Base-by-base conservation (phyloP, 1,284 basidiomycete species). In the Trichosporon sp. region DNA sequence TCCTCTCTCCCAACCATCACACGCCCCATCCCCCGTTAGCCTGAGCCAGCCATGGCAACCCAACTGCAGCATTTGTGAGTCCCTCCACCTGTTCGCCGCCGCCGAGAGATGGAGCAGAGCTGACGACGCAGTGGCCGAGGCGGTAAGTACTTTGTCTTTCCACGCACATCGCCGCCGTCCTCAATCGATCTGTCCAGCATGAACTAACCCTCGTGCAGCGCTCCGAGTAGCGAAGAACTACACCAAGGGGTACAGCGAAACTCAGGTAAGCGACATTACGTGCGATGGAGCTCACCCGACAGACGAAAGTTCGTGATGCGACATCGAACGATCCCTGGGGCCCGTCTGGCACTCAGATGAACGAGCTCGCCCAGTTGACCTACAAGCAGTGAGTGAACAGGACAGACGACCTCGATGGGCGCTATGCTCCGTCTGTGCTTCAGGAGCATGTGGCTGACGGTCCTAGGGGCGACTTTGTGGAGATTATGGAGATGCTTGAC, bases 261-360 rank as follows among this genome's bases (percentile, higher is more conserved):
- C 80, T 16, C 81, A 81, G 72, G 77, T 78, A n/a, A 46, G 76
- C 44, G 4, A 13, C 25, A 1, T 31, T 1, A n/a, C n/a, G n/a
- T n/a, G n/a, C n/a, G 4, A 0, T n/a, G 11, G 25, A 21, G 21
- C 31, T 44, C 40, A 33, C 44, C 14, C 29, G 8, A 0, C 90
- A 97, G 81, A 88, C 92, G 59, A 98, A 98, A 81, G 92, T 97
- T 65, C 87, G 95, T 65, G 95, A 97, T 84, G 93, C 95, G 27
- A 99, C 96, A n/a, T 95, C 91, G n/a, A 99, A 99, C 82, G 95
- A 99, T 79, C 91, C 96, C 6, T 98, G 95, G 95, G 95, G 96
- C 0, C 95, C 96, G 16, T 93, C 91, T 23, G 95, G 95, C 10
- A 93, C 94, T 2, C 93, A 95, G 85, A 98, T 99, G 96, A 98